These are phyloP conservation scores for Eucalyptus brandiana DNA, from an alignment of 345 rosid species.

Conservation along the genomic window DNA sequence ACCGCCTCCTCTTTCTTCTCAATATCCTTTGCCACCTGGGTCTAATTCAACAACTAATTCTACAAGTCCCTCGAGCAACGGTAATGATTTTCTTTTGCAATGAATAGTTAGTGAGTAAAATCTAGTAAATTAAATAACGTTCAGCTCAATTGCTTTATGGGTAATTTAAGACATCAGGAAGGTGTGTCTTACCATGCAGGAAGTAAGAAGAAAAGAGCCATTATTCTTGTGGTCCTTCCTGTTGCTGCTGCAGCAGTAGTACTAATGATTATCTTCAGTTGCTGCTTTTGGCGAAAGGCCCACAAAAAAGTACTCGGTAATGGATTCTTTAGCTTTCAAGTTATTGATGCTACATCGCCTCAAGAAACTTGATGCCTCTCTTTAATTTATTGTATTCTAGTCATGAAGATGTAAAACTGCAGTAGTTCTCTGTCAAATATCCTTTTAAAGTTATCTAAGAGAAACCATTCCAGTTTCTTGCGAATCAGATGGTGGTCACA, in stretches of 20 bases:
- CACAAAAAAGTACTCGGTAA: neutral
- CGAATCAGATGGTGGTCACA: neutral
- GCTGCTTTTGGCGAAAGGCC: constrained; percentile 5
- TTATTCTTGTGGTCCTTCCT: neutral
- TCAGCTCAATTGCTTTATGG: neutral
- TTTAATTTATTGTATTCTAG: neutral
- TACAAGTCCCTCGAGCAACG: neutral
- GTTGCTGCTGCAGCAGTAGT: neutral
- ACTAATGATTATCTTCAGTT: neutral
- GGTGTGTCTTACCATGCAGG: neutral
- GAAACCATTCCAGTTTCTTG: neutral
- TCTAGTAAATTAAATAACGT: neutral
- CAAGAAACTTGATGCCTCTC: neutral
- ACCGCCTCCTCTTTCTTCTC: neutral
- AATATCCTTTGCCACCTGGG: neutral
- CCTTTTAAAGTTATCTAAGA: neutral
- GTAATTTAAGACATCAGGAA: neutral
- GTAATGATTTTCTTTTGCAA: neutral
- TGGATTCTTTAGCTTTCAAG: neutral
- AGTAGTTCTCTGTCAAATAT: neutral
- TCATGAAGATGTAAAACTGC: neutral
- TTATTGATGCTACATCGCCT: neutral
- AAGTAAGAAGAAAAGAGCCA: neutral
- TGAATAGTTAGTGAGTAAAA: neutral
- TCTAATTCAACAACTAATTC: neutral